These are phyloP conservation scores for Phoma sp. DNA, from an alignment of 2,329 filamentous ascomycete genomes.

Conservation along the genomic window DNA sequence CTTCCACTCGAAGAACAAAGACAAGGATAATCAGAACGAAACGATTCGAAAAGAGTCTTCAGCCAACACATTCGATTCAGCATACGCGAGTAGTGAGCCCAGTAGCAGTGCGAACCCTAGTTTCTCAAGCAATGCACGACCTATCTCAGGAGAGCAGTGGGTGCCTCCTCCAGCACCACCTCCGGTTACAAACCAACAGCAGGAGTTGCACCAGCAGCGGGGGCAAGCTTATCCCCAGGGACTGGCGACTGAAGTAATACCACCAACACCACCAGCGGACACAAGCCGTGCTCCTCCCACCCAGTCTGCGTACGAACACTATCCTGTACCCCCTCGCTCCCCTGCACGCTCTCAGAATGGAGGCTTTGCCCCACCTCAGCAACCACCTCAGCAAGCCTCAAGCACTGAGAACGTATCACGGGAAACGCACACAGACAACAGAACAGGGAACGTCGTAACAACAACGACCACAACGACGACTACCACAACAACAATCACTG, in stretches of 20 bases:
- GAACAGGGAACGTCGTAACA: slow-evolving; percentile 44
- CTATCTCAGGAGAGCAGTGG: slow-evolving; percentile 37
- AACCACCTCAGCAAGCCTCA: slow-evolving; percentile 5
- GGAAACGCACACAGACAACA: slow-evolving; percentile 41
- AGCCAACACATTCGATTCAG: slow-evolving; percentile 37
- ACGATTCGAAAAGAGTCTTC: slow-evolving; percentile 22
- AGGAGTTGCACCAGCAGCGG: not conserved
- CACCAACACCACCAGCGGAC: slow-evolving; percentile 30
- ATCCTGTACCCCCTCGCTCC: slow-evolving; percentile 8
- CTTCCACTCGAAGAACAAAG: slow-evolving; percentile 46
- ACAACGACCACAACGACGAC: slow-evolving; percentile 47
- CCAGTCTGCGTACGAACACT: slow-evolving; percentile 7
- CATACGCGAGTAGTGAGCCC: slow-evolving; percentile 44
- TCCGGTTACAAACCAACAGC: not conserved
- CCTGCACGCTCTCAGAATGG: not conserved
- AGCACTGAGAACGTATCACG: slow-evolving; percentile 35
- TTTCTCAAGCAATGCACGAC: slow-evolving; percentile 37
- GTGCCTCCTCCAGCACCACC: slow-evolving; percentile 23
- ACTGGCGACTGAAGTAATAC: slow-evolving; percentile 20
- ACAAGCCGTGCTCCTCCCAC: slow-evolving; percentile 2
- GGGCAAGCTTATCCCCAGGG: slow-evolving; percentile 9
- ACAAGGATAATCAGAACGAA: slow-evolving; percentile 27
- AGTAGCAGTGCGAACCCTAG: slow-evolving; percentile 41
- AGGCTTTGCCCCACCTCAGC: slow-evolving; percentile 2
- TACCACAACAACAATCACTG: slow-evolving; percentile 45